Conservation (phyloP, 805 yeast genomes). For the Barnettozyma siamensis region DNA sequence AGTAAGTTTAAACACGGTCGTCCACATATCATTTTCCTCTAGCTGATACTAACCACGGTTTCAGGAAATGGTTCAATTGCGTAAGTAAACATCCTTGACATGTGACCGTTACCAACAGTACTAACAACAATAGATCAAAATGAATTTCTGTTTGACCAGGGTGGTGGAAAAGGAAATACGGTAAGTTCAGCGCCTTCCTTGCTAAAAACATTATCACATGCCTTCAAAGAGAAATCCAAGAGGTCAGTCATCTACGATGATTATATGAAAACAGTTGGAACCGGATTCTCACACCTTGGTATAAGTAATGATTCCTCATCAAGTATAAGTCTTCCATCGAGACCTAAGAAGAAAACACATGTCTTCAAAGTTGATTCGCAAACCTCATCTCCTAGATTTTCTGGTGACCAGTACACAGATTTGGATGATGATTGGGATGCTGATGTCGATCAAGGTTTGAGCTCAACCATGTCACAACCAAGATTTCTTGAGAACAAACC, state of each 20-base stretch:
- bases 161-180: slow-evolving; percentile 62
- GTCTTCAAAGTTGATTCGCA: slow-evolving; percentile 10
- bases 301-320: slow-evolving; percentile 20
- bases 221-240: slow-evolving; percentile 23
- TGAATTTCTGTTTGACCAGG: slow-evolving; percentile 63
- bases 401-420: slow-evolving; percentile 47
- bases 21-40: background rate
- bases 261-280: slow-evolving; percentile 41
- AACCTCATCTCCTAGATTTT: slow-evolving; percentile 23
- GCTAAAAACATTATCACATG: slow-evolving; percentile 20
- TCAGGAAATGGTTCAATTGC: slow-evolving; percentile 36
- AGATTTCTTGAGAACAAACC: slow-evolving; percentile 25
- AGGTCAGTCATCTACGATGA: slow-evolving; percentile 29
- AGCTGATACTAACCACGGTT: background rate
- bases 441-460: slow-evolving; percentile 41
- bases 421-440: slow-evolving; percentile 94
- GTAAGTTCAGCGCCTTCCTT: slow-evolving; percentile 37
- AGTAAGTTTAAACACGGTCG: slow-evolving; percentile 7
- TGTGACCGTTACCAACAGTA: slow-evolving; percentile 1
- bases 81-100: slow-evolving; percentile 17
- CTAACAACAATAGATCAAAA: slow-evolving; percentile 28
- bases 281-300: slow-evolving; percentile 52
- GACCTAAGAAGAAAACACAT: slow-evolving; percentile 7
- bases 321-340: slow-evolving; percentile 14
- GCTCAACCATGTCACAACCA: slow-evolving; percentile 25